phyloP scores from a whole-genome alignment of 1,139 yeast genomes.

The Geotrichum citri-aurantii region DNA sequence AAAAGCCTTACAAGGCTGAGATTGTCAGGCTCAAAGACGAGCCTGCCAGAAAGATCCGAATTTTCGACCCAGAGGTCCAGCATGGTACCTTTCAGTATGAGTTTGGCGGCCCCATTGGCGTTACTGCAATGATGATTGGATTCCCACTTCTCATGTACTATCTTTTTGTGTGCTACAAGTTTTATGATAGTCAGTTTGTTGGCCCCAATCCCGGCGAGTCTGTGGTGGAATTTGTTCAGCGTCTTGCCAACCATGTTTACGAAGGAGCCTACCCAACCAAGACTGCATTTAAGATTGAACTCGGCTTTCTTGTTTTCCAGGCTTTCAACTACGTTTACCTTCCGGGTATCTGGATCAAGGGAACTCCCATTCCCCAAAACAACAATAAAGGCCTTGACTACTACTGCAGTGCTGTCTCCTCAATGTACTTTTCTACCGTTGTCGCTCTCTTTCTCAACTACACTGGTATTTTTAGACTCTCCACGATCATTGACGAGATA shows the following conservation, averaged over 20 bases:
- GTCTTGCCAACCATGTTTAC: slow-evolving; percentile 42
- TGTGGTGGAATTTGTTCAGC: slow-evolving; percentile 50
- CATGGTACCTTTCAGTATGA: slow-evolving; percentile 46
- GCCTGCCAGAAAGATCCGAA: slow-evolving; percentile 4
- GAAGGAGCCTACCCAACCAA: slow-evolving; percentile 64
- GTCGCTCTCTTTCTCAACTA: slow-evolving; percentile 59
- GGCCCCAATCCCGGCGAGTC: slow-evolving; percentile 59
- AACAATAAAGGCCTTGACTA: slow-evolving; percentile 78
- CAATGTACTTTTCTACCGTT: slow-evolving; percentile 65
- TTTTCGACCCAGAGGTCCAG: slow-evolving; percentile 16
- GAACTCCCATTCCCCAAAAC: slow-evolving; percentile 82
- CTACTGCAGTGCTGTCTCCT: slow-evolving; percentile 85
- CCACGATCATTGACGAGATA: slow-evolving; percentile 69
- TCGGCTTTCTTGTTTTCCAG: slow-evolving; percentile 66
- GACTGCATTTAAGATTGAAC: slow-evolving; percentile 64
- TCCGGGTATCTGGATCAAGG: slow-evolving; percentile 94
- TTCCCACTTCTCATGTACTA: slow-evolving; percentile 94
- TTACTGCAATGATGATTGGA: slow-evolving; percentile 84
- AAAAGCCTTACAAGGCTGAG: slow-evolving; percentile 5
- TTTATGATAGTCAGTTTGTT: slow-evolving; percentile 69
- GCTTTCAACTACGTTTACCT: slow-evolving; percentile 71
- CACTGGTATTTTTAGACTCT: slow-evolving; percentile 65
- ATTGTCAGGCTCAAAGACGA: slow-evolving; percentile 8
- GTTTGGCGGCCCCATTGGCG: slow-evolving; percentile 94
- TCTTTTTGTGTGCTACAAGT: slow-evolving; percentile 88